Evolutionary conservation across 306 rosid species (phyloP).

Genomic region (Sphenostylis stenocarpa): DNA sequence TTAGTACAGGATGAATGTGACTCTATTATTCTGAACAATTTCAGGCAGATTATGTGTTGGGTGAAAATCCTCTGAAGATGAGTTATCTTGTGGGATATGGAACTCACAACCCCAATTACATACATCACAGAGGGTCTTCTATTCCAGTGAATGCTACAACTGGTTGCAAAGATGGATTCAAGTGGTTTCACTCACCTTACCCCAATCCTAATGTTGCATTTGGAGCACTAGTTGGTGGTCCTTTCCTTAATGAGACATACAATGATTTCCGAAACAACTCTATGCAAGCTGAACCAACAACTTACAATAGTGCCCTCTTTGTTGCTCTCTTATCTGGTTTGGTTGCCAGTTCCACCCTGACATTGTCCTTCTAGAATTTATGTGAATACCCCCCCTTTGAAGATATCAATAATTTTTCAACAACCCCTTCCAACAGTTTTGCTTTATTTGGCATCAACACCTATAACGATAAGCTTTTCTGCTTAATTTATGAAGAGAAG

Average conservation of each 20-base stretch:
- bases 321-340: constrained; percentile 69
- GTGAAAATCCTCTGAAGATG: constrained; percentile 57
- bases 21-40: not conserved
- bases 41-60: constrained; percentile 66
- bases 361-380: constrained; percentile 32
- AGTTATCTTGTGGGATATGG: constrained; percentile 72
- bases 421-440: not conserved
- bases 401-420: not conserved
- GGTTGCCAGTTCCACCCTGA: constrained; percentile 51
- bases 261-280: constrained; percentile 56
- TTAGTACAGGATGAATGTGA: not conserved
- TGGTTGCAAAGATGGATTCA: constrained; percentile 64
- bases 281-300: constrained; percentile 66
- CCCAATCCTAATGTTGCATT: constrained; percentile 65
- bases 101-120: constrained; percentile 49
- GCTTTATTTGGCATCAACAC: not conserved
- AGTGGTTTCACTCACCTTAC: constrained; percentile 42
- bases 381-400: constrained; percentile 4
- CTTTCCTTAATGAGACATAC: constrained; percentile 62
- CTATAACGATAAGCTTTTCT: not conserved
- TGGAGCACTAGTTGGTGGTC: constrained; percentile 79
- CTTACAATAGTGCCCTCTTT: constrained; percentile 60
- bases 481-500: not conserved
- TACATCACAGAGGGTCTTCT: constrained; percentile 74
- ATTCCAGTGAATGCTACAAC: constrained; percentile 58